Evolutionary conservation across 257 asterid genomes (phyloP), one percentile per base, ranked within the genome.

Genomic region (Prunella vulgaris): DNA sequence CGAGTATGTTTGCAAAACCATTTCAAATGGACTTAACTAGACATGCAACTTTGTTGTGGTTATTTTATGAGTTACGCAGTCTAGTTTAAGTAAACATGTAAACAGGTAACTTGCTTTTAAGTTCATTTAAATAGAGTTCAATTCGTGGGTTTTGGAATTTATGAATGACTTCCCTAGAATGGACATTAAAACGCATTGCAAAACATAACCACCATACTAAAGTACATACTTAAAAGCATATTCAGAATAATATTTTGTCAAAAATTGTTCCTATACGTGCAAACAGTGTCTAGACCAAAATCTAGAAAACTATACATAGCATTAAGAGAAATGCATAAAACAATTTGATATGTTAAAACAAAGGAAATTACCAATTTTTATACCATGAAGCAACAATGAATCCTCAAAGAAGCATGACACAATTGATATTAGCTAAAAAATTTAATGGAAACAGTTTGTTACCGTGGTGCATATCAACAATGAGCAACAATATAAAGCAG

Each of bases 111-210:
- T 46, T n/a, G 21, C 14, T 15, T n/a, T 15, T 15, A 46, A n/a
- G n/a, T n/a, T n/a, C n/a, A n/a, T n/a, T n/a, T n/a, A n/a, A n/a
- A n/a, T n/a, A n/a, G n/a, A n/a, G n/a, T n/a, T n/a, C n/a, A n/a
- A 46, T 46, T 46, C 21, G 53, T n/a, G 15, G 30, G 4, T 51
- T 52, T 52, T 8, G 60, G 60, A 8, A 52, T 20, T 8, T 20
- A 18, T 18, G 12, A 2, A 4, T 52, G n/a, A 68, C 38, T 33
- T 54, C 18, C n/a, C 4, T 21, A 17, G 53, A 68, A 14, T 8
- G 24, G 64, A 68, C 15, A 49, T n/a, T 35, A 68, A n/a, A 54
- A 68, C 38, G 38, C 40, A 35, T 68, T 54, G 18, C 51, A 35
- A 56, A 53, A 53, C 30, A 22, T 9, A 44, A 44, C 13, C 60